Base-by-base conservation (phyloP, 768 basidiomycete genomes). In the Candolleomyces efflorescens region DNA sequence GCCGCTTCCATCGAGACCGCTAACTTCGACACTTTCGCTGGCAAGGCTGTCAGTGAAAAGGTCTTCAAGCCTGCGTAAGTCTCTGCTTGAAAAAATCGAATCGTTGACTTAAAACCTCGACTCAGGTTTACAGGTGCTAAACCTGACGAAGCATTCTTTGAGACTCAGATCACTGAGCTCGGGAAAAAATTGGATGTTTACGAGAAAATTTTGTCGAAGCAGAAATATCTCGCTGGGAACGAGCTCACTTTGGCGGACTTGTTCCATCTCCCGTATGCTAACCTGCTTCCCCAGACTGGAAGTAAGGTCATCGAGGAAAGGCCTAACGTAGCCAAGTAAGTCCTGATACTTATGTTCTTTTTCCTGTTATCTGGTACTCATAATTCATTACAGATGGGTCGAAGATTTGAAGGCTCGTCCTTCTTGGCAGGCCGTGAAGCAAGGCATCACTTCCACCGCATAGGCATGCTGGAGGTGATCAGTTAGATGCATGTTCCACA, bases 141-240 rank as follows among this genome's bases (percentile, higher is more conserved):
- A 55, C 68, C 75, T 2, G 73, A 81, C 66, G 63, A 69, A 53
- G 69, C 32, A 1, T 57, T 60, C 41, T 69, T 70, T 15, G 63
- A 69, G 53, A 62, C 61, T 15, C 61, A 63, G 18, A 62, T 69
- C 10, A 45, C 52, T 3, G 63, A 62, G 2, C 68, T 83, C 17
- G 69, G 73, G 37, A 68, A 59, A 0, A 80, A 74, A 59, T 72
- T 87, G n/a, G 75, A 78, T 26, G 82, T 67, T 1, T 87, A 86
- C 66, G 84, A 87, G 24, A 58, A 61, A 7, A 82, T 87, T 53
- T 71, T 89, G 32, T 65, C 73, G 20, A 85, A 82, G 66, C 78
- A 81, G 56, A 78, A 75, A 60, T 86, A 82, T 65, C 63, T 86
- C 32, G 82, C 78, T 15, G 84, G 84, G 0, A 72, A 86, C 63